Evolutionary conservation across 164 flowering plant genomes (phyloP).

Genomic region (Nelumbo lutea): DNA sequence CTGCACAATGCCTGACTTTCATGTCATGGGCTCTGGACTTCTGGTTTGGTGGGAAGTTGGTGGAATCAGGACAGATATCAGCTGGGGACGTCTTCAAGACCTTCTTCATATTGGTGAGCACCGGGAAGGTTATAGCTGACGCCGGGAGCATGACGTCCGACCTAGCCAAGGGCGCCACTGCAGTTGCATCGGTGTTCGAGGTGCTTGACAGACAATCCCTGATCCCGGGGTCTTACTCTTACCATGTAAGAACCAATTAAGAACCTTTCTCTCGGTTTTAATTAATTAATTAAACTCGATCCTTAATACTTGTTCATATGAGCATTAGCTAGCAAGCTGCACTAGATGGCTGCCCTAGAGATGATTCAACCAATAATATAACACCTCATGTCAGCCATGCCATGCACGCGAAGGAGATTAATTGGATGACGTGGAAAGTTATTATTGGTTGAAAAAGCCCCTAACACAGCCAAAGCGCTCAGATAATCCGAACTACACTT

Average conservation of each 20-base stretch:
- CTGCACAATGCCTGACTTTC: constrained; percentile 77
- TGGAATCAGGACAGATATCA: constrained; percentile 55
- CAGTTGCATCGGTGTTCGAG: constrained; percentile 71
- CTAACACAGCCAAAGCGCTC: no score
- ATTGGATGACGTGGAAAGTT: no score
- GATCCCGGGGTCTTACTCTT: constrained; percentile 26
- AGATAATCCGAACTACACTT: no score
- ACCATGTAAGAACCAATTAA: constrained; percentile 26
- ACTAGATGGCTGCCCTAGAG: no score
- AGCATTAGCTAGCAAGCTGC: no score
- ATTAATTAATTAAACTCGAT: no score
- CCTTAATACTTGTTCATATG: no score
- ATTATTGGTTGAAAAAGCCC: no score
- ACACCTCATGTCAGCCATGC: no score
- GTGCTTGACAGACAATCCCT: constrained; percentile 67
- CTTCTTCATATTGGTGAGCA: constrained; percentile 80
- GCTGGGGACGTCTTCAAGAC: constrained; percentile 91
- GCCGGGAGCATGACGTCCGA: constrained; percentile 99
- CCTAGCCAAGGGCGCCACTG: constrained; percentile 76
- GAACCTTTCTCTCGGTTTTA: constrained; percentile 1
- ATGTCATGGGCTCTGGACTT: constrained; percentile 92
- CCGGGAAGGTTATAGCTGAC: constrained; percentile 90
- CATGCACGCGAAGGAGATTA: no score
- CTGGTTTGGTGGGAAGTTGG: constrained; percentile 86
- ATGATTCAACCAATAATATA: no score